Evolutionary conservation across 176 grass and related monocot genomes (phyloP), one percentile per base, ranked within the genome.

Genomic region (Thalia dealbata): DNA sequence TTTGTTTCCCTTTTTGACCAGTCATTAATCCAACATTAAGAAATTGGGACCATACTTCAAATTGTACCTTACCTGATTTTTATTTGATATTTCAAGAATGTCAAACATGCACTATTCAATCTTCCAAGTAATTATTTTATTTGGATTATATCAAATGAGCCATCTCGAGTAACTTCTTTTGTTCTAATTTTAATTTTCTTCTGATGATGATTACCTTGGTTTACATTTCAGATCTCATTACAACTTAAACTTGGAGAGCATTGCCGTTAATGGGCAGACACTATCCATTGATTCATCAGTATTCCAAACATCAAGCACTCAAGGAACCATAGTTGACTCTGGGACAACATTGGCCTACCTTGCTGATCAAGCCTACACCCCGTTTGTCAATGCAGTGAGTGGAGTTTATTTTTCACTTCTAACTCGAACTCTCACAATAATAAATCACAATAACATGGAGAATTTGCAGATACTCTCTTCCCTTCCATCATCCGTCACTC

Each of bases 261-360:
- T 99, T 75, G 85, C 81, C 79, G 87, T 99, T 67, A 93, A 91
- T 77, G 95, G 90, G 50, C 85, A 91, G 78, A 91, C 84, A 35
- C 23, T 99, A n/a, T n/a, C 85, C 35, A 87, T 99, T 58, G 90
- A 88, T 80, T 70, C 83, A 46, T 99, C 95, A 44, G 77, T 88
- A 60, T 99, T 99, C 79, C 67, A 80, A 72, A 99, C 95, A 78
- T 88, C 95, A 76, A 93, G 78, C 45, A 88, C 95, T 71, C 95
- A 99, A 83, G 95, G 95, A 81, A 99, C 95, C 48, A 91, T 99
- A 65, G 75, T 99, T 16, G 95, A 99, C 81, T 99, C 95, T 14
- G 95, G 95, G 44, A 99, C 95, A 51, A 99, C 95, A 61, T 79
- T 99, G 74, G 83, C 86, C 52, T 99, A 99, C 52, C 95, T 99